These are phyloP conservation scores for Diaporthe citri DNA, from an alignment of 2,329 filamentous ascomycete genomes.

Conservation along the genomic window DNA sequence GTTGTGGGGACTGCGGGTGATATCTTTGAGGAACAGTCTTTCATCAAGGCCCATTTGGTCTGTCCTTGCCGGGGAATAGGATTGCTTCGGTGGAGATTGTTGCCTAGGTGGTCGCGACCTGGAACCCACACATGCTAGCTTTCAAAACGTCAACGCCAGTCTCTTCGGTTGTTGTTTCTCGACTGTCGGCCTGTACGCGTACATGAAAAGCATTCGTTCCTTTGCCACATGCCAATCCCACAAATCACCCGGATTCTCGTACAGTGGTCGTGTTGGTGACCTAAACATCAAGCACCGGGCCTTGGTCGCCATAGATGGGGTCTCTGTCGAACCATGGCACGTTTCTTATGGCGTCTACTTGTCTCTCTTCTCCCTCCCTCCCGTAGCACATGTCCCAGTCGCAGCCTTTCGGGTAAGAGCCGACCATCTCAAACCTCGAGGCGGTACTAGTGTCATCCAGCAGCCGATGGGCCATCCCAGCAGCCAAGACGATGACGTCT, in stretches of 20 bases:
- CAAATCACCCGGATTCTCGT: background rate
- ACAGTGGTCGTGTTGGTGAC: background rate
- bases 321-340: constrained; percentile 71
- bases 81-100: background rate
- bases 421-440: constrained; percentile 74
- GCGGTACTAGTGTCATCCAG: constrained; percentile 61
- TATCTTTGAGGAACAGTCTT: background rate
- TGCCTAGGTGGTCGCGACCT: background rate
- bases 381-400: constrained; percentile 83
- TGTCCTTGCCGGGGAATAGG: background rate
- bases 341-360: constrained; percentile 59
- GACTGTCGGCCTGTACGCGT: too few relatives aligned
- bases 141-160: background rate
- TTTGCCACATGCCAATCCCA: background rate
- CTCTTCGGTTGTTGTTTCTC: background rate
- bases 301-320: constrained; percentile 69
- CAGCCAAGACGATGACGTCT: constrained; percentile 75
- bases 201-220: too few relatives aligned
- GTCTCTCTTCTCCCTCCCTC: constrained; percentile 65
- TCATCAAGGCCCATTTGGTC: background rate
- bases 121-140: background rate
- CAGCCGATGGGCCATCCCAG: constrained; percentile 74
- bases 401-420: constrained; percentile 69
- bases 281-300: constrained; percentile 53
- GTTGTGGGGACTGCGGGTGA: background rate